Evolutionary conservation across 805 yeast species (phyloP).

Genomic region (Blastobotrys terrestris): DNA sequence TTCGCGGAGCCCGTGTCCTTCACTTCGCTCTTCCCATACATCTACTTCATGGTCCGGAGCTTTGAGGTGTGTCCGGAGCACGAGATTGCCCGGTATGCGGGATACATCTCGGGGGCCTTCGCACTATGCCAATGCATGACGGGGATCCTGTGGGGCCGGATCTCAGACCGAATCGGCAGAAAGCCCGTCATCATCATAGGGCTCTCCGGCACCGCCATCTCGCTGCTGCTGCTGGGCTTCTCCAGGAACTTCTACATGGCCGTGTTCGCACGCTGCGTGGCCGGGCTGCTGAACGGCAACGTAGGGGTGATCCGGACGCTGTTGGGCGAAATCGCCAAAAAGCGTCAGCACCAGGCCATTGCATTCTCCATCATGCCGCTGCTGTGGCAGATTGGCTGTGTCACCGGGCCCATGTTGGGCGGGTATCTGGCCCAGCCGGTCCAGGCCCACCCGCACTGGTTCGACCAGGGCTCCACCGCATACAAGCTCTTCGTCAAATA

Average conservation of each 20-base stretch:
- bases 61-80: slow-evolving; percentile 42
- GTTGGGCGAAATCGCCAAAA: slow-evolving; percentile 54
- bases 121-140: slow-evolving; percentile 54
- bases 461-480: slow-evolving; percentile 1
- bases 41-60: slow-evolving; percentile 57
- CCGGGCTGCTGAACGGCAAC: slow-evolving; percentile 59
- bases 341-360: slow-evolving; percentile 53
- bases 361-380: slow-evolving; percentile 59
- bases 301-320: slow-evolving; percentile 58
- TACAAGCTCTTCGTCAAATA: slow-evolving; percentile 26
- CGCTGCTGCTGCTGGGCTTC: slow-evolving; percentile 49
- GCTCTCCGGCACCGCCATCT: slow-evolving; percentile 44
- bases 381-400: slow-evolving; percentile 54
- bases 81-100: slow-evolving; percentile 54
- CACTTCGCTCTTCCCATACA: slow-evolving; percentile 58
- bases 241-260: slow-evolving; percentile 48
- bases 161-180: slow-evolving; percentile 51
- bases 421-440: slow-evolving; percentile 46
- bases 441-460: slow-evolving; percentile 27
- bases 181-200: slow-evolving; percentile 50
- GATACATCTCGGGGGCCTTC: slow-evolving; percentile 56
- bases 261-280: slow-evolving; percentile 43
- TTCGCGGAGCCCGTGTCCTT: slow-evolving; percentile 60
- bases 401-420: slow-evolving; percentile 57
- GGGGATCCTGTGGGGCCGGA: slow-evolving; percentile 54